Base-by-base conservation (phyloP, 2,329 filamentous ascomycete genomes). In the Cercospora janseana region DNA sequence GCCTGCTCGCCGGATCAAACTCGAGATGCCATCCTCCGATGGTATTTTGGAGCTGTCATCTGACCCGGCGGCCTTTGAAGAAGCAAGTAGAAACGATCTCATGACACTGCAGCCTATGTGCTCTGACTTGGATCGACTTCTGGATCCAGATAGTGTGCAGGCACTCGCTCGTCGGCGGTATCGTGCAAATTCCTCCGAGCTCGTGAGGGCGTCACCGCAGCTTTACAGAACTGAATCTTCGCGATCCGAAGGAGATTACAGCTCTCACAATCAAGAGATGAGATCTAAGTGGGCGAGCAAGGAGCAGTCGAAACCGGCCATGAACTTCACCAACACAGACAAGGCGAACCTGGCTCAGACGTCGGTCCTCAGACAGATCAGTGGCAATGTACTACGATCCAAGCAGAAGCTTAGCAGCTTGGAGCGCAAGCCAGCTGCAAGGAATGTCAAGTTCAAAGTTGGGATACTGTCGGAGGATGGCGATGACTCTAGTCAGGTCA, bases 1-100 rank as follows among this genome's bases (percentile, higher is more conserved):
- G 40, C 57, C 56, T 16, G 38, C 49, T 23, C 51, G 41, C 35
- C 58, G 58, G 5, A 61, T 63, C 54, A 66, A 67, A 47, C 57
- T 58, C 15, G 61, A 65, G 44, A 54, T 52, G 4, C 54, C 54
- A 7, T 63, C 60, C 20, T 58, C 60, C 3, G 40, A 56, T 27
- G 34, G 35, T 15, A 56, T 62, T 6, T 61, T 70, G 27, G 63
- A 60, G 16, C 59, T 75, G 41, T 72, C 72, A 50, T 69, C 71
- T 12, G 72, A 75, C 16, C 46, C 35, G 27, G 20, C 35, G 12
- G 6, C 26, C 10, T 24, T 29, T 16, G 44, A 29, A 12, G 35
- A 28, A 12, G 31, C 43, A 10, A 9, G 18, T 23, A n/a, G 18
- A 23, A 12, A 43, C 15, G 21, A 9, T 6, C 21, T 32, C 18